Conservation (phyloP, 768 basidiomycete genomes). For the Pisolithus marmoratus region DNA sequence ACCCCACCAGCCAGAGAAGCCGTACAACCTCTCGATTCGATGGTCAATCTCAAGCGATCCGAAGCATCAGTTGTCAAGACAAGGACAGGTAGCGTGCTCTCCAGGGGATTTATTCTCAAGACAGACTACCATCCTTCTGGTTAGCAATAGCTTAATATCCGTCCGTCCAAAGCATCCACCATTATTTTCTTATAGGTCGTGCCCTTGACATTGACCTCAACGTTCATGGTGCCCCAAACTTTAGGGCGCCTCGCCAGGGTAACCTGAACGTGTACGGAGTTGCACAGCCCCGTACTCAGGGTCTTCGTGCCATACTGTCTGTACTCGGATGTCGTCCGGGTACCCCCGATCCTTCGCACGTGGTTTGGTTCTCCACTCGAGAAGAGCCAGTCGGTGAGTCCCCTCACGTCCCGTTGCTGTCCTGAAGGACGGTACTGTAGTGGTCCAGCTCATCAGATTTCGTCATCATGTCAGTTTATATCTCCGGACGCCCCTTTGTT, state of each 20-base stretch:
- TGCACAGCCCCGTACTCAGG: constrained; percentile 91
- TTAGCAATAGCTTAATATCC: constrained; percentile 19
- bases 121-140: constrained; percentile 86
- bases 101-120: constrained; percentile 89
- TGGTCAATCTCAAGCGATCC: constrained; percentile 57
- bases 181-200: constrained; percentile 46
- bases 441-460: not conserved
- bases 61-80: constrained; percentile 77
- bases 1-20: constrained; percentile 5
- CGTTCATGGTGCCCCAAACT: constrained; percentile 93
- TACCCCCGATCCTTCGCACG: constrained; percentile 57
- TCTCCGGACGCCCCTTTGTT: constrained; percentile 90
- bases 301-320: constrained; percentile 84
- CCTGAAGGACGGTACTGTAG: not conserved
- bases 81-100: constrained; percentile 75
- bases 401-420: not conserved
- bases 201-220: constrained; percentile 88
- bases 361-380: constrained; percentile 94
- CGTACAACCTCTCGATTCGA: constrained; percentile 48
- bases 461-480: constrained; percentile 53
- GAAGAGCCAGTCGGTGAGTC: constrained; percentile 88
- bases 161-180: constrained; percentile 2
- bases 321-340: constrained; percentile 72
- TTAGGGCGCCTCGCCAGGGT: constrained; percentile 73
- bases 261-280: constrained; percentile 90